Evolutionary conservation across 768 basidiomycete species (phyloP).

Genomic region (Xerocomus brunneocitrinus): DNA sequence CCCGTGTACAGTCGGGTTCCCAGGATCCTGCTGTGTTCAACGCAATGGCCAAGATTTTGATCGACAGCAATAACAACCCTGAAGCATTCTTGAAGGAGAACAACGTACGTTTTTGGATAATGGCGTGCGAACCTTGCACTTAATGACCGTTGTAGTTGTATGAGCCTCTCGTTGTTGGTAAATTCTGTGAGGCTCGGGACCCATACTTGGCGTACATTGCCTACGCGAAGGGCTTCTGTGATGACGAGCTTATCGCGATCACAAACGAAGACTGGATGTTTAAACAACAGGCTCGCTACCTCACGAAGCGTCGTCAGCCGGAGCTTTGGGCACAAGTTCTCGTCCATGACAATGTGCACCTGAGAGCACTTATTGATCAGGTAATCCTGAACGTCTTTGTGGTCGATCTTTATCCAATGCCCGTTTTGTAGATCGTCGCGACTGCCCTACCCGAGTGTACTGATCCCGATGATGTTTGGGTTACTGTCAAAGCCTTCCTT

Average conservation of each 20-base stretch:
- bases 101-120: conserved; percentile 56
- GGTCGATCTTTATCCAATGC: neutral
- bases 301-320: conserved; percentile 91
- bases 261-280: conserved; percentile 99
- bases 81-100: conserved; percentile 98
- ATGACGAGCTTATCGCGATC: conserved; percentile 93
- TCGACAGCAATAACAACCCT: conserved; percentile 98
- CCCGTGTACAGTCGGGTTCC: conserved; percentile 87
- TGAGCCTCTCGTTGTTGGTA: conserved; percentile 94
- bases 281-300: conserved; percentile 98
- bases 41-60: conserved; percentile 96
- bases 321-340: conserved; percentile 98
- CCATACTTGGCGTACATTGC: conserved; percentile 99
- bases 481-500: conserved; percentile 98
- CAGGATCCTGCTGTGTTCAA: conserved; percentile 95
- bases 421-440: conserved; percentile 64
- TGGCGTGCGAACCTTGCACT: neutral
- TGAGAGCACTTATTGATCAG: conserved; percentile 92
- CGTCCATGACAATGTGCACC: conserved; percentile 81
- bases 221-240: conserved; percentile 98
- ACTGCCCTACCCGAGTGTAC: conserved; percentile 96
- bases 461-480: conserved; percentile 96
- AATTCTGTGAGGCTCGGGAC: conserved; percentile 98
- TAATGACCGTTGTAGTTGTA: conserved; percentile 58
- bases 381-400: conserved; percentile 33